Base-by-base conservation (phyloP, 768 basidiomycete species). In the Punctularia strigosozonata region DNA sequence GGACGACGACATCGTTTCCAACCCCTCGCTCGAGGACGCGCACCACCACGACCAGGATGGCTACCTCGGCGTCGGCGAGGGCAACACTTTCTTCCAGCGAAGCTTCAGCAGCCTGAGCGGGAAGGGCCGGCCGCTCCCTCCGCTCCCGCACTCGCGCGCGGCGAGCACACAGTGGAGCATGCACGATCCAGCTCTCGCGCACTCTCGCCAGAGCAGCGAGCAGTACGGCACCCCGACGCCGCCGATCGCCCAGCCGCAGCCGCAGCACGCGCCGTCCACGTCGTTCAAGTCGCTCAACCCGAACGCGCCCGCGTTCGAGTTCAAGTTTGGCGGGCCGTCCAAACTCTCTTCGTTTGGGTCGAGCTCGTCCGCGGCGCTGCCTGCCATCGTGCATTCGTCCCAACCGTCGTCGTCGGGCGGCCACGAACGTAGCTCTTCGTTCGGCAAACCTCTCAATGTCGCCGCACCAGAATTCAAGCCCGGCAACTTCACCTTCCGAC, bases 21-120 rank as follows among this genome's bases (percentile, higher is more conserved):
- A 90, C 56, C 87, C 87, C 1, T n/a, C n/a, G n/a, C n/a, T n/a
- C n/a, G 87, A 84, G 48, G 87, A 90, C 43, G 86, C 89, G 50
- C 77, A 69, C 15, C 40, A 46, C 19, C 46, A 19, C 15, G 38
- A 17, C 17, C 40, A 38, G 26, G 17, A 33, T 22, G n/a, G 33
- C 15, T 38, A 26, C 37, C 22, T 35, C 10, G 38, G 6, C 10
- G 7, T 35, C 6, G n/a, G n/a, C n/a, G n/a, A n/a, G n/a, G n/a
- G n/a, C n/a, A n/a, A n/a, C n/a, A n/a, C n/a, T n/a, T n/a, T n/a
- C n/a, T n/a, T n/a, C n/a, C n/a, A n/a, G n/a, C n/a, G n/a, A n/a
- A n/a, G n/a, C n/a, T n/a, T n/a, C n/a, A n/a, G n/a, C n/a, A n/a
- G n/a, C n/a, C n/a, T n/a, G n/a, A n/a, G n/a, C n/a, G 59, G 61